phyloP scores from a whole-genome alignment of 139 green algal species.

The Parachlorella kessleri region DNA sequence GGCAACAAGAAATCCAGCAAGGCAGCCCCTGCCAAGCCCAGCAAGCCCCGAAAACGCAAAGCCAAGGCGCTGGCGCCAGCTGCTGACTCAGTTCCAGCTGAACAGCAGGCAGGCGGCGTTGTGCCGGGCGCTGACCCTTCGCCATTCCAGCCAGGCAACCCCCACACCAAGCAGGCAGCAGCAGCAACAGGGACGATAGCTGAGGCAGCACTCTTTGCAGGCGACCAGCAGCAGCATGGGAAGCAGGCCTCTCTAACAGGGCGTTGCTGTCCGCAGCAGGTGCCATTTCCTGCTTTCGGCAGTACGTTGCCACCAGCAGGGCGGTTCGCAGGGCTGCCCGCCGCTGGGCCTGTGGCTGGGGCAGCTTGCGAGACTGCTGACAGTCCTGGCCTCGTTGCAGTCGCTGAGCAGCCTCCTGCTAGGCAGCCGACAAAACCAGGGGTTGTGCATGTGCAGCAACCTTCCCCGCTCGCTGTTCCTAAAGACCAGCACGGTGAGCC shows the following conservation, averaged over 20 bases:
- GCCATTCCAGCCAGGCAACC: neutral
- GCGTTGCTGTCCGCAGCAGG: neutral
- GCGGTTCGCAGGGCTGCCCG: no score
- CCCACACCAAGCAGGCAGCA: neutral
- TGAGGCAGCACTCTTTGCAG: neutral
- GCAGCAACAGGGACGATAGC: neutral
- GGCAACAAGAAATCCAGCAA: constrained; percentile 22
- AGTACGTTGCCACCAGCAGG: no score
- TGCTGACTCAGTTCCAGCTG: neutral
- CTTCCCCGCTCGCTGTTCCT: no score
- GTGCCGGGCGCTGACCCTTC: neutral
- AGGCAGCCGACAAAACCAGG: no score
- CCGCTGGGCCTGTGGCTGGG: neutral
- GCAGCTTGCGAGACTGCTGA: neutral
- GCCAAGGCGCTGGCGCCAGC: neutral
- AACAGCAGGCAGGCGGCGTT: neutral
- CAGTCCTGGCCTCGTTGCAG: neutral
- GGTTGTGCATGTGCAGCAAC: no score
- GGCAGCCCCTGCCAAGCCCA: constrained; percentile 8
- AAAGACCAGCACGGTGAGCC: no score
- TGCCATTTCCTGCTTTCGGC: neutral
- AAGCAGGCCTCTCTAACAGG: neutral
- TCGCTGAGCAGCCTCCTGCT: no score
- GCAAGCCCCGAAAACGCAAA: constrained; percentile 29
- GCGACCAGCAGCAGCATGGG: neutral